Base-by-base conservation (phyloP, 768 basidiomycete genomes). In the Trichaptum fuscoviolaceum region DNA sequence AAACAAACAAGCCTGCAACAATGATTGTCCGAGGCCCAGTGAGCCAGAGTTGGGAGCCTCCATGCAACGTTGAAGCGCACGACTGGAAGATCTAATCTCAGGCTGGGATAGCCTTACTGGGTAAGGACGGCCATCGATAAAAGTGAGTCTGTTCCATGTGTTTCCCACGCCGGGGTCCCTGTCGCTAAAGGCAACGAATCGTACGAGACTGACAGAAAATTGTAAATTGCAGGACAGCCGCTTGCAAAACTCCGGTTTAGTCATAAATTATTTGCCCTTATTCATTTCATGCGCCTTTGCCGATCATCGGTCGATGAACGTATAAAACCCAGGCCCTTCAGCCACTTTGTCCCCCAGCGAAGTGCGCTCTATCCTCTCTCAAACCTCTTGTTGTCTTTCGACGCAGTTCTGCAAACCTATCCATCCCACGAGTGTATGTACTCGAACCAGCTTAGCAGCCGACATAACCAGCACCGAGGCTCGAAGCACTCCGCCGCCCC, bases 381-480 rank as follows among this genome's bases (percentile, higher is more conserved):
- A 52, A 15, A 15, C 42, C 58, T 66, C 36, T 58, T 30, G 59
- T 65, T 62, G 15, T 52, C 42, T 52, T 20, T 52, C 42, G 42
- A 30, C 42, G 20, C 15, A 4, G 5, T 52, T 52, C 20, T 15
- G 12, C 42, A 2, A 12, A 52, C 42, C 42, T 52, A 5, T 52
- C 42, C 15, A 12, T 52, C 42, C 15, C 42, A 12, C 42, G 42
- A 52, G 42, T 93, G 90, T 86, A 95, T 95, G 94, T 96, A 89
- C 92, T 93, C 91, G 70, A 95, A 96, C 91, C 89, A 90, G 78
- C 90, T 95, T 71, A 88, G 90, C 79, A 91, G 90, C 79, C 82
- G 87, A 71, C 94, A 96, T 82, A 96, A 96, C 82, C 84, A 85
- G 73, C 85, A 91, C 82, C 85, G 93, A 87, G 95, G 95, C 82